Base-by-base conservation (phyloP, 1,139 yeast species). In the Protomyces inouyei region DNA sequence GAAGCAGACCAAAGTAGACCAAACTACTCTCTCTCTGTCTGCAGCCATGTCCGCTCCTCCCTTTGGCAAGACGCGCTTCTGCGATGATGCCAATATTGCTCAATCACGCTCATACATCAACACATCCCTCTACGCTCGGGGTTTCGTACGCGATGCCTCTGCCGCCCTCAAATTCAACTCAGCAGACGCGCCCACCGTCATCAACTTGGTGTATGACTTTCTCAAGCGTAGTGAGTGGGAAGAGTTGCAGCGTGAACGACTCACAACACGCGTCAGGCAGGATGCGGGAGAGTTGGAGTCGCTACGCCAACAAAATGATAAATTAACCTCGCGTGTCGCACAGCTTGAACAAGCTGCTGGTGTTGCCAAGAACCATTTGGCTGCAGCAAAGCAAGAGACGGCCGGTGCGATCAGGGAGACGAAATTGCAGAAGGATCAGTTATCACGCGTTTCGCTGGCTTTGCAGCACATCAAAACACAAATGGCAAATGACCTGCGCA, bases 141-240 rank as follows among this genome's bases (percentile, higher is more conserved):
- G 63, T 23, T 23, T 59, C 23, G 28, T 43, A 18, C 52, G 23
- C 23, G 63, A 59, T 16, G 28, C 43, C 14, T 55, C 25, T 8
- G 43, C 63, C 12, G 43, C 38, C 23, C 53, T 59, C 36, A 59
- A 59, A 32, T 59, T 59, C 57, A 59, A 59, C n/a, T 59, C 63
- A 12, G 63, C 63, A 2, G 63, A 59, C 25, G 63, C 63, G 63
- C 63, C 63, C 3, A 16, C 52, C 37, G 63, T 59, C 18, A 59
- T 59, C 36, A 59, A 59, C 32, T 43, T 59, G 28, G 37, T 59
- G 14, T 59, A 59, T 28, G 57, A 59, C 32, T 52, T 59, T 32
- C 53, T 59, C 52, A 25, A 55, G 37, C 53, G 54, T 35, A 59
- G 63, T 32, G 57, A 38, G 36, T 51, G 54, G 45, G 63, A 59